Evolutionary conservation across 1,284 basidiomycete genomes (phyloP).

Genomic region (Fomitopsis pinicola): DNA sequence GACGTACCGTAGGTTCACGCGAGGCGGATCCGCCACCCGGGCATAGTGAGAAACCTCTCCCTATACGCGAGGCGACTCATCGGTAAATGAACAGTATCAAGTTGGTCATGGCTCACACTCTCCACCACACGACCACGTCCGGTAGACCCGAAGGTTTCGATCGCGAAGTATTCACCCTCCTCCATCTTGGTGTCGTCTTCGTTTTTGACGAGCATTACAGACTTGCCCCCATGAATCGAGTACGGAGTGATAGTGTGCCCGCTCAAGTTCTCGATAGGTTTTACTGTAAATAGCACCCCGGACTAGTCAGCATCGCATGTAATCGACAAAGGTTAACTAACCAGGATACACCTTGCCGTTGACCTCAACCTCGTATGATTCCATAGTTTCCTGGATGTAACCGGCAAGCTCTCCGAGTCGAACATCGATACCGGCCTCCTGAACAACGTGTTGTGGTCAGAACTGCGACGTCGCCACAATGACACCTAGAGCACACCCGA

Average conservation of each 20-base stretch:
- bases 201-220: slow-evolving; percentile 87
- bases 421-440: slow-evolving; percentile 97
- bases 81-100: not conserved
- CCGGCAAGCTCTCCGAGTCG: slow-evolving; percentile 92
- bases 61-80: slow-evolving; percentile 28
- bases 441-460: not conserved
- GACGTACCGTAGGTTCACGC: slow-evolving; percentile 63
- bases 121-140: slow-evolving; percentile 94
- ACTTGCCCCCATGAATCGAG: slow-evolving; percentile 87
- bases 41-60: slow-evolving; percentile 97
- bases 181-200: slow-evolving; percentile 96
- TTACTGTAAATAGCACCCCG: slow-evolving; percentile 52
- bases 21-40: slow-evolving; percentile 63
- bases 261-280: slow-evolving; percentile 86
- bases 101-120: slow-evolving; percentile 42
- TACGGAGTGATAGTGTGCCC: slow-evolving; percentile 91
- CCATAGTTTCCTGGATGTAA: slow-evolving; percentile 97
- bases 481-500: slow-evolving; percentile 42
- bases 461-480: not conserved
- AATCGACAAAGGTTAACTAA: slow-evolving; percentile 32
- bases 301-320: slow-evolving; percentile 3
- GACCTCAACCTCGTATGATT: slow-evolving; percentile 95
- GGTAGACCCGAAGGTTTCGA: slow-evolving; percentile 98
- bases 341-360: slow-evolving; percentile 83
- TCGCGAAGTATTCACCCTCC: slow-evolving; percentile 98